Base-by-base conservation (phyloP, 2,329 filamentous ascomycete genomes). In the Venturia asperata region DNA sequence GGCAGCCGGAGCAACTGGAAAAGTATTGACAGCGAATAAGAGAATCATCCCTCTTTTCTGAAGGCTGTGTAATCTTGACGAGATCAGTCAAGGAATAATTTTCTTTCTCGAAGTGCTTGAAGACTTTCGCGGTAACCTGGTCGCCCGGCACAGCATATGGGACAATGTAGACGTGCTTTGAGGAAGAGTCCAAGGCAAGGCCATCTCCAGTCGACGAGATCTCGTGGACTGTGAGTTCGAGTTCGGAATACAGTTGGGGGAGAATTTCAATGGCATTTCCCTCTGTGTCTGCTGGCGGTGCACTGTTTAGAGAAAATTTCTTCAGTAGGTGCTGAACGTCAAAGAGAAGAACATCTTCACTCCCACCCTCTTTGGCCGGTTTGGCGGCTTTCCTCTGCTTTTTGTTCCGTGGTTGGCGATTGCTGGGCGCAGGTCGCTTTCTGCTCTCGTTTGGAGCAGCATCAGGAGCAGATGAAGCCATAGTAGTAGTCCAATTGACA, bases 131-230 rank as follows among this genome's bases (percentile, higher is more conserved):
- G 66, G 84, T 85, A 66, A 90, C 87, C 2, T 80, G 82, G 75
- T 99, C 94, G 39, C 94, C 94, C 0, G 94, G 92, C 1, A 93
- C 83, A 27, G 88, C 84, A 74, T 97, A 99, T 4, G 93, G 92
- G 1, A 97, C 88, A 62, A 94, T 87, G 72, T 92, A 97, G 74
- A 97, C 77, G 78, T 88, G 81, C 65, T 84, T 79, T n/a, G 80
- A 81, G 67, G 85, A 83, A 37, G 85, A 78, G n/a, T 85, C 83
- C 66, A 45, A 90, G 80, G 90, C 94, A 65, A 99, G 83, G 2
- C 91, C 94, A 70, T 97, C 94, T 64, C 94, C 94, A 0, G 91
- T 96, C 0, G 93, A 97, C 0, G 93, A 96, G 42, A 97, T 81
- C 69, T 90, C 85, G 7, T 86, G 76, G 66, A 97, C 87, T n/a